These are phyloP conservation scores for Parmelia sp. DNA, from an alignment of 495 filamentous ascomycete genomes.

Conservation along the genomic window DNA sequence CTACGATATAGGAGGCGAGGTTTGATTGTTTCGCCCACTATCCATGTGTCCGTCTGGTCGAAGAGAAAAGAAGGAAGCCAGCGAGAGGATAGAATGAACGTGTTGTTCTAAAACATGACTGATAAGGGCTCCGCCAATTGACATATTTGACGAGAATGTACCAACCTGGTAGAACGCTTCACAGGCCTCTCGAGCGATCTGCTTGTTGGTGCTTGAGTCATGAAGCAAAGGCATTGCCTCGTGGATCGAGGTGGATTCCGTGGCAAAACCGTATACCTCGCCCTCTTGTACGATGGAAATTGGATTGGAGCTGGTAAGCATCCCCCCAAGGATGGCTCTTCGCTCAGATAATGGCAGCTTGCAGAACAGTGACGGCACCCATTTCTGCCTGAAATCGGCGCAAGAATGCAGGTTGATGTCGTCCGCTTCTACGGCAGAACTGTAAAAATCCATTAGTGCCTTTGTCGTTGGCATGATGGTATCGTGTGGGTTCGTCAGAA, in stretches of 20 bases:
- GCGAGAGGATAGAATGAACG: background rate
- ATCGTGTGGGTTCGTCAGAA: background rate
- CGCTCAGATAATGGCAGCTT: background rate
- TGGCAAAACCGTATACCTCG: background rate
- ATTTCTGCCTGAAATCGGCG: background rate
- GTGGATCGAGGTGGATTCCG: background rate
- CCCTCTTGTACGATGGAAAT: background rate
- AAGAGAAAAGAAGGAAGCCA: background rate
- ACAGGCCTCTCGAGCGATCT: background rate
- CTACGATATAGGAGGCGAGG: background rate
- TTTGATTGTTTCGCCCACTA: background rate
- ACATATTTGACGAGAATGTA: background rate
- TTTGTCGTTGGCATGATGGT: background rate
- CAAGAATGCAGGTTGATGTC: background rate
- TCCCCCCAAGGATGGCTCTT: background rate
- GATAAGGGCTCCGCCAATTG: background rate
- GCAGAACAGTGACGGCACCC: background rate
- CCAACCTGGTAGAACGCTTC: background rate
- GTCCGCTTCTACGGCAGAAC: background rate
- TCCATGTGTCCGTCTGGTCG: background rate
- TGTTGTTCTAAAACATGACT: background rate
- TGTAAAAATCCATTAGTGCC: background rate
- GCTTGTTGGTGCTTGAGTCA: background rate
- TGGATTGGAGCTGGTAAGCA: background rate
- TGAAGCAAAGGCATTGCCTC: background rate